phyloP scores from a whole-genome alignment of 768 basidiomycete genomes.

The Tulasnella calospora region DNA sequence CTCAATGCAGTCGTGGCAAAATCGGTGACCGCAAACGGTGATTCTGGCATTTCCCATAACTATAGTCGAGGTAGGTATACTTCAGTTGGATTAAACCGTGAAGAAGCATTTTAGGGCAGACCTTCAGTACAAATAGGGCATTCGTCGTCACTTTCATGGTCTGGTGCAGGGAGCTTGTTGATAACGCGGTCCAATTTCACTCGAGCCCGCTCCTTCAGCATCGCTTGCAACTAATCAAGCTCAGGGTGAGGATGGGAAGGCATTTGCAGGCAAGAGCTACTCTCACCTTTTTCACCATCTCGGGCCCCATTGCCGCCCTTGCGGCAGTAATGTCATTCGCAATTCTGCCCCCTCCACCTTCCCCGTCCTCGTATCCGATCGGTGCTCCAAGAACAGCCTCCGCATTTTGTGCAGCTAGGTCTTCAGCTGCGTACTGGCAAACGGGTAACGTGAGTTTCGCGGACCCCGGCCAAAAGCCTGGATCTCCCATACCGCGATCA shows the following conservation, averaged over 20 bases:
- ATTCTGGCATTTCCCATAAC: conserved; percentile 30
- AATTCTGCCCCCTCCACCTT: background rate
- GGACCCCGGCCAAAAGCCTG: too few species aligned
- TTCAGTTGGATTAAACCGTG: background rate
- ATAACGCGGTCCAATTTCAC: background rate
- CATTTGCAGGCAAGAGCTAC: background rate
- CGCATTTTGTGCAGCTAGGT: conserved; percentile 20
- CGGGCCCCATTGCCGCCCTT: conserved; percentile 11
- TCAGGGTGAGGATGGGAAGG: background rate
- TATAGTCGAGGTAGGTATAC: background rate
- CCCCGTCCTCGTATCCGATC: background rate
- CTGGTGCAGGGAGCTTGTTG: conserved; percentile 9
- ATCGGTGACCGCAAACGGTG: conserved; percentile 34
- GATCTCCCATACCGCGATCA: conserved; percentile 51
- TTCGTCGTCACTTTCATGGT: conserved; percentile 37
- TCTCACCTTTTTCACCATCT: conserved; percentile 21
- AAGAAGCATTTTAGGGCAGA: background rate
- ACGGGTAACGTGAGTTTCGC: background rate
- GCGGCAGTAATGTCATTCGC: background rate
- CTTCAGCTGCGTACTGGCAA: conserved; percentile 12
- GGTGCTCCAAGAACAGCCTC: conserved; percentile 23
- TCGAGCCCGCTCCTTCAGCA: background rate
- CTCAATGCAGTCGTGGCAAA: conserved; percentile 31
- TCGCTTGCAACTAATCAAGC: conserved; percentile 10
- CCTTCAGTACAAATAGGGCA: conserved; percentile 35